Evolutionary conservation across 257 asterid genomes (phyloP), one percentile per base, ranked within the genome.

Genomic region (Penstemon davidsonii): DNA sequence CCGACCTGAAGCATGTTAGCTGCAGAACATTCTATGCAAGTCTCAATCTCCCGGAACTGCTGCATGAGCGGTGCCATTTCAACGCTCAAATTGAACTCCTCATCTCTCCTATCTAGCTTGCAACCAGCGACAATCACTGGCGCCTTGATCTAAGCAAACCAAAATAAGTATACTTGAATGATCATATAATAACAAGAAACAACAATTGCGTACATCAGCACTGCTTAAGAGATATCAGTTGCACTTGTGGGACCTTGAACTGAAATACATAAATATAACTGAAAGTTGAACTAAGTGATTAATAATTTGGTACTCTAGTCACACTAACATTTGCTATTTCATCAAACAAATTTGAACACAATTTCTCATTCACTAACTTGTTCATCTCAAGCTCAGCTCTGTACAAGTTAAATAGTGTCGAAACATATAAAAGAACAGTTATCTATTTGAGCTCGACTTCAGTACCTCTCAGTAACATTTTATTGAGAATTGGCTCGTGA

Each of bases 51-150:
- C 62, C 94, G 88, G 76, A 88, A 93, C 79, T 88, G 96, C 74
- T 87, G 91, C 99, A 93, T 87, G 44, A 87, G 89, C 13, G 99
- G 97, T 65, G 86, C 85, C 94, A 87, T 86, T 59, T 82, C 95
- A 68, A 83, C 76, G 67, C 87, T 90, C 85, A 75, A 74, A 71
- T 82, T 85, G 75, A 78, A 80, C 65, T 90, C 92, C 66, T 85
- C 90, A 62, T 80, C 84, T 75, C 95, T 80, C 82, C 82, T 82
- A 81, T 93, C 99, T 71, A 93, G 84, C 84, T 88, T 93, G 87
- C 99, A 90, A 65, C 99, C 97, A 73, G 88, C 96, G 61, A 93
- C 95, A 69, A 90, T 75, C 43, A 93, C 96, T 5, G 99, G 99
- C 53, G 79, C 97, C 78, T 76, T 84, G 79, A 93, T 82, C 99